Evolutionary conservation across 805 yeast species (phyloP).

Genomic region (Diddensiella santjacobensis): DNA sequence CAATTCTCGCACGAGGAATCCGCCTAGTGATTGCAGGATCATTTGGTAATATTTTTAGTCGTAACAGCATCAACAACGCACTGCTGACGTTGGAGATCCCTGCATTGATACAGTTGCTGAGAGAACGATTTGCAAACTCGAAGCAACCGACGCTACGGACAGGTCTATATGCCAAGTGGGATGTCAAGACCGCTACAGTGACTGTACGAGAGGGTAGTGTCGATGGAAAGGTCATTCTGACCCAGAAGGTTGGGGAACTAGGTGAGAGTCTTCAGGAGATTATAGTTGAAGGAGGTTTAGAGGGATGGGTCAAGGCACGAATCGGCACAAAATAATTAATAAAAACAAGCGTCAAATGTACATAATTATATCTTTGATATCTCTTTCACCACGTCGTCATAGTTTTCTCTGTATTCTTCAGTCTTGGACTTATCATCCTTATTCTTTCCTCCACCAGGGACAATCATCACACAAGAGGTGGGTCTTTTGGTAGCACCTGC

Average conservation of each 20-base stretch:
- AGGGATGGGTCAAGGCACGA: conserved; percentile 75
- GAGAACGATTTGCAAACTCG: conserved; percentile 57
- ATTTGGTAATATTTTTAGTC: conserved; percentile 91
- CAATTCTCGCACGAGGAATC: conserved; percentile 90
- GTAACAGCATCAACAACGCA: conserved; percentile 97
- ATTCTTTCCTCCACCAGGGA: conserved; percentile 84
- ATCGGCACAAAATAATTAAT: neutral
- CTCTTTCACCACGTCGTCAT: conserved; percentile 92
- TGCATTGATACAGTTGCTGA: conserved; percentile 67
- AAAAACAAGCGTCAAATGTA: neutral
- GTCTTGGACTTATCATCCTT: conserved; percentile 57
- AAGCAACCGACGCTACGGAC: conserved; percentile 89
- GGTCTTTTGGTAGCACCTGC: conserved; percentile 99
- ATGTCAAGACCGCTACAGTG: conserved; percentile 80
- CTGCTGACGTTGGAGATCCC: conserved; percentile 92
- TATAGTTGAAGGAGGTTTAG: conserved; percentile 94
- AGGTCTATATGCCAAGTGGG: conserved; percentile 91
- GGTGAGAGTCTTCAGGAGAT: conserved; percentile 96
- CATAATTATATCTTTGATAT: conserved; percentile 39
- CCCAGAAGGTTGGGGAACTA: conserved; percentile 90
- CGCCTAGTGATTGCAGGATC: conserved; percentile 93
- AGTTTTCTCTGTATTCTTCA: conserved; percentile 86
- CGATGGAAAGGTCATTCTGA: conserved; percentile 50
- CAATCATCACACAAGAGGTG: conserved; percentile 94
- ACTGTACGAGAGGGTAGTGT: conserved; percentile 61